Base-by-base conservation (phyloP, 805 yeast species). In the Wickerhamomyces chambardii region DNA sequence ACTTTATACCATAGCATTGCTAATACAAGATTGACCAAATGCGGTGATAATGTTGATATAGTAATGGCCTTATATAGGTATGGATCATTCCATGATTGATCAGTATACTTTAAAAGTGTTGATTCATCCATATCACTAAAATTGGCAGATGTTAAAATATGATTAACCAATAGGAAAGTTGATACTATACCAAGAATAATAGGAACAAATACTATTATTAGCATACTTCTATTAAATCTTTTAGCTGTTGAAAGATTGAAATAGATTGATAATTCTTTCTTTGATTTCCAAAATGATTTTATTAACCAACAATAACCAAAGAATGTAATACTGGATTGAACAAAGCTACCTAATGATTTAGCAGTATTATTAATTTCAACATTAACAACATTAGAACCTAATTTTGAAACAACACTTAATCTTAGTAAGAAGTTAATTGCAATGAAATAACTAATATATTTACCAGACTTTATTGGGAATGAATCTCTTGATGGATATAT, bases 211-310 rank as follows among this genome's bases (percentile, higher is more conserved):
- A 32, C 14, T 4, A 32, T 32, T 7, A 32, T 15, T 14, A 16
- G 15, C n/a, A 22, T 21, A 25, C 29, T 25, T 19, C 12, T 26
- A 12, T 27, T 26, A 21, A 18, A 32, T 18, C 28, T 15, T 32
- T 32, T 32, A n/a, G 34, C 17, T 5, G 30, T 26, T 8, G 29
- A 24, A 14, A 18, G 3, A n/a, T 32, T 28, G 15, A 26, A 32
- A 18, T 32, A 32, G 16, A 26, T 18, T 11, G 34, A 17, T 4
- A 32, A 17, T 27, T 32, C 34, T 26, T 32, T 32, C 18, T 16
- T 32, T 3, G 30, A 24, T 9, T 27, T 26, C 12, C 15, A 17
- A 16, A 32, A 26, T 6, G 34, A 26, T 17, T 6, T 32, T 4
- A 19, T 10, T 10, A 27, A 15, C 34, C 34, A 32, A 18, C 26